A percentile compares a stretch with the other conserved stretches of the same genome.
These are phyloP conservation scores for Perilla frutescens DNA, from an alignment of 257 asterid genomes.

Conservation along the genomic window DNA sequence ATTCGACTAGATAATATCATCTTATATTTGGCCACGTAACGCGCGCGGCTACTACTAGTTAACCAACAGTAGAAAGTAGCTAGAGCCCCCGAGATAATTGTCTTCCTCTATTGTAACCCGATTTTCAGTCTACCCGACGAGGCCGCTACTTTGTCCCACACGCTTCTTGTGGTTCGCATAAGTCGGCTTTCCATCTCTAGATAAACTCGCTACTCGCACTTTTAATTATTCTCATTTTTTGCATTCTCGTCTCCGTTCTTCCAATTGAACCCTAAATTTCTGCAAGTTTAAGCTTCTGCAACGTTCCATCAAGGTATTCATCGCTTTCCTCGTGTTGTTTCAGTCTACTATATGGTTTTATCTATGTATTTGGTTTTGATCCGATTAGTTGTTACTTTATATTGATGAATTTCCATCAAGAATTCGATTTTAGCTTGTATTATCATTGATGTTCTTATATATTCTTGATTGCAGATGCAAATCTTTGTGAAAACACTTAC, in stretches of 20 bases:
- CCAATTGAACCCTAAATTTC: not conserved
- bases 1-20: no score
- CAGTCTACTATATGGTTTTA: not conserved
- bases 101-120: no score
- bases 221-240: not conserved
- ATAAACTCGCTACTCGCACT: not conserved
- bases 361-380: no score
- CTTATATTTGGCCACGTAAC: no score
- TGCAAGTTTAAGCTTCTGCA: not conserved
- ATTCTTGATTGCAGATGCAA: not conserved
- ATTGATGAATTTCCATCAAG: not conserved
- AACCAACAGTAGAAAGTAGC: no score
- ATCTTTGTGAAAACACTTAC: not conserved
- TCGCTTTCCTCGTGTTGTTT: not conserved
- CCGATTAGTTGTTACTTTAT: not conserved
- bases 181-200: not conserved
- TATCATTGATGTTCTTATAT: not conserved
- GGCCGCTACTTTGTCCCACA: not conserved
- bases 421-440: not conserved
- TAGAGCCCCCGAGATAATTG: no score
- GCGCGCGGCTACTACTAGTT: no score
- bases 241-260: not conserved
- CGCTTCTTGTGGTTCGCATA: not conserved
- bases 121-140: no score
- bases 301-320: not conserved